Conservation (phyloP, 208 protist genomes). For the Crithidia thermophila region DNA sequence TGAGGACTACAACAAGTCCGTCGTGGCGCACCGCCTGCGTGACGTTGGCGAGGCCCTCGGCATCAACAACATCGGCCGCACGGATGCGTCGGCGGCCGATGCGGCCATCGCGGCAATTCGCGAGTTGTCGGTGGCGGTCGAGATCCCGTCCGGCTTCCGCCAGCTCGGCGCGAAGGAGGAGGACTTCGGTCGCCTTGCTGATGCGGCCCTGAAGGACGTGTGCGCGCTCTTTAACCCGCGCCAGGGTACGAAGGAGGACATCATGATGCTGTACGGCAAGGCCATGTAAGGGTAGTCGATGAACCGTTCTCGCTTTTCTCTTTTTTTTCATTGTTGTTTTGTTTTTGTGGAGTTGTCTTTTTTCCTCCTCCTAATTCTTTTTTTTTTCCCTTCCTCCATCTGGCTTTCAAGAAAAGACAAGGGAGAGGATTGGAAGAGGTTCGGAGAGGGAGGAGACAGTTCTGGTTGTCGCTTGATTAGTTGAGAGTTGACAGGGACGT, state of each 20-base stretch:
- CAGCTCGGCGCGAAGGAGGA: slow-evolving; percentile 55
- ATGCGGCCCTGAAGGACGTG: slow-evolving; percentile 47
- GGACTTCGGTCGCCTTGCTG: slow-evolving; percentile 46
- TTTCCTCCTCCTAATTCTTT: slow-evolving; percentile 4
- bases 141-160: slow-evolving; percentile 68
- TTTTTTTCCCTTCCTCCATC: slow-evolving; percentile 11
- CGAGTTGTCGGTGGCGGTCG: slow-evolving; percentile 41
- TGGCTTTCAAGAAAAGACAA: no score
- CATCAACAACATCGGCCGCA: slow-evolving; percentile 38
- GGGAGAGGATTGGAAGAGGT: no score
- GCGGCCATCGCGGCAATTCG: slow-evolving; percentile 65
- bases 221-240: slow-evolving; percentile 65
- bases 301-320: neutral
- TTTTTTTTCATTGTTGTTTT: slow-evolving; percentile 2
- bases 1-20: slow-evolving; percentile 64
- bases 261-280: slow-evolving; percentile 45
- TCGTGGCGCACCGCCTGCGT: slow-evolving; percentile 56
- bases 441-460: no score
- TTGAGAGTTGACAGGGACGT: no score
- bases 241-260: slow-evolving; percentile 52
- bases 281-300: slow-evolving; percentile 31
- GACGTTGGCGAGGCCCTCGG: slow-evolving; percentile 60
- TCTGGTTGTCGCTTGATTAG: no score
- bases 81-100: slow-evolving; percentile 48
- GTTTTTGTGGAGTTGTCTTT: neutral